Percentiles rank a stretch among this genome's conserved stretches.
These are phyloP conservation scores for Saccharomycopsis sp. DNA, from an alignment of 805 yeast species.

Conservation along the genomic window DNA sequence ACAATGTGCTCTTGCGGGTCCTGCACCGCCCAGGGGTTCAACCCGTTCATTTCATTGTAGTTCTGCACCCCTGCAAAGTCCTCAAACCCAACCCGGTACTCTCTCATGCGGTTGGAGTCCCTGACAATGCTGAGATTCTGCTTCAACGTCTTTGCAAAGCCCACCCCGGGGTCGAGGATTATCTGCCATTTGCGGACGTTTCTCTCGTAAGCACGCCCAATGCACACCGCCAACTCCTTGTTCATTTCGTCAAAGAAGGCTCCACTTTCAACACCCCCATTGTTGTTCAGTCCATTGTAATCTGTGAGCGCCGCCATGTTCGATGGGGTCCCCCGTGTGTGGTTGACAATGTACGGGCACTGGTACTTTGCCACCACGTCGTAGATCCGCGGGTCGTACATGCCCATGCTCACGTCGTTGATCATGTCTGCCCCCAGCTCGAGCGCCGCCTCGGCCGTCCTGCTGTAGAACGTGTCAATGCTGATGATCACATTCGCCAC, in stretches of 20 bases:
- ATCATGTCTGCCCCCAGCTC: constrained; percentile 80
- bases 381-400: constrained; percentile 64
- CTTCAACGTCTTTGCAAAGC: constrained; percentile 76
- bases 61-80: constrained; percentile 24
- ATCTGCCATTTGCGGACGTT: constrained; percentile 89
- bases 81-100: constrained; percentile 33
- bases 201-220: constrained; percentile 43
- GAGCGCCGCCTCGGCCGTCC: constrained; percentile 64
- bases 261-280: constrained; percentile 21
- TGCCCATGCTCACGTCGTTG: constrained; percentile 85
- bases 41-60: constrained; percentile 7
- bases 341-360: constrained; percentile 75
- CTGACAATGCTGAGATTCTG: constrained; percentile 65
- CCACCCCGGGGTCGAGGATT: constrained; percentile 89
- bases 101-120: constrained; percentile 37
- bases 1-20: neutral
- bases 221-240: constrained; percentile 51
- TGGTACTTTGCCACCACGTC: constrained; percentile 51
- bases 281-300: constrained; percentile 33
- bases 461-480: constrained; percentile 78
- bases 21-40: neutral
- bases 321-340: constrained; percentile 72
- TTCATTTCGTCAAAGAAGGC: constrained; percentile 49
- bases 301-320: constrained; percentile 57
- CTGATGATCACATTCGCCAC: constrained; percentile 48